These are phyloP conservation scores for Hyphopichia fennica DNA, from an alignment of 1,139 yeast genomes.

Conservation along the genomic window DNA sequence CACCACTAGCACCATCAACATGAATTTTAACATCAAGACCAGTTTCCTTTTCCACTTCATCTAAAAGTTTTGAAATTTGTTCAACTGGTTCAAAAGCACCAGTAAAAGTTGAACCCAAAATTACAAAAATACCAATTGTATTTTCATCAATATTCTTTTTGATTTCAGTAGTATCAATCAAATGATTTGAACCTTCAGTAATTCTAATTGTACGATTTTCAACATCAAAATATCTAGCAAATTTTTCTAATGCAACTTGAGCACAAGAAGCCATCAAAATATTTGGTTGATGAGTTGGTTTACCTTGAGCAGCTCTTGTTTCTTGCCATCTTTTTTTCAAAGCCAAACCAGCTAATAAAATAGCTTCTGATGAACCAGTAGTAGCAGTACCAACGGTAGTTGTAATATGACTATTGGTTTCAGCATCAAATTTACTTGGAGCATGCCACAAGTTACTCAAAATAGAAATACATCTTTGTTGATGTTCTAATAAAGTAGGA, in stretches of 20 bases:
- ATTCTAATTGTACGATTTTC: constrained; percentile 78
- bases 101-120: constrained; percentile 88
- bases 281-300: constrained; percentile 67
- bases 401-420: constrained; percentile 26
- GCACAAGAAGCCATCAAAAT: constrained; percentile 94
- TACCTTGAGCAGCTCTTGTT: constrained; percentile 58
- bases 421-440: constrained; percentile 35
- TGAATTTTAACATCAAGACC: constrained; percentile 78
- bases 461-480: constrained; percentile 79
- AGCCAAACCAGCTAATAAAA: constrained; percentile 90
- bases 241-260: constrained; percentile 92
- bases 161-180: constrained; percentile 61
- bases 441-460: constrained; percentile 82
- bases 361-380: constrained; percentile 92
- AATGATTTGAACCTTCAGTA: constrained; percentile 56
- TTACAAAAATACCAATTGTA: constrained; percentile 89
- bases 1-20: constrained; percentile 94
- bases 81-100: constrained; percentile 86
- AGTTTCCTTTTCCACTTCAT: constrained; percentile 64
- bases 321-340: constrained; percentile 88
- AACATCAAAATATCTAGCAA: constrained; percentile 91
- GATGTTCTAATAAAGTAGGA: constrained; percentile 79
- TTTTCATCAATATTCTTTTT: constrained; percentile 77
- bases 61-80: constrained; percentile 58
- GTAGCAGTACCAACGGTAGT: constrained; percentile 84